These are phyloP conservation scores for Colletotrichum tropicale DNA, from an alignment of 2,329 filamentous ascomycete species.

Conservation along the genomic window DNA sequence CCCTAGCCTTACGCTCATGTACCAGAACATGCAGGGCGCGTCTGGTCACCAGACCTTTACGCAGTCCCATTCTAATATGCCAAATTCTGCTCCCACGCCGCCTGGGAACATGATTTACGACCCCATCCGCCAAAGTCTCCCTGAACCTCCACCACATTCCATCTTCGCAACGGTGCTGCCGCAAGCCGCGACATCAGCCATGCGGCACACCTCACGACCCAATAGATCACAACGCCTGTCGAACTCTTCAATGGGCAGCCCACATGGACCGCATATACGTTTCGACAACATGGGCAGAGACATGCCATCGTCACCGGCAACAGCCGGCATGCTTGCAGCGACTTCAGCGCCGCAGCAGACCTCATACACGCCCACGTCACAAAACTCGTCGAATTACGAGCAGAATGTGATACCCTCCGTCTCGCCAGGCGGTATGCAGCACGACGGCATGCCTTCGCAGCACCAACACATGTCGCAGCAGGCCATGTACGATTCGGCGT, in stretches of 20 bases:
- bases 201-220: constrained; percentile 47
- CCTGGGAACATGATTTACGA: constrained; percentile 66
- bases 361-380: constrained; percentile 45
- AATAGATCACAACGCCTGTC: constrained; percentile 28
- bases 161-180: constrained; percentile 56
- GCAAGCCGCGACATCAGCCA: constrained; percentile 52
- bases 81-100: constrained; percentile 48
- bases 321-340: constrained; percentile 26
- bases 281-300: constrained; percentile 30
- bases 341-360: constrained; percentile 15
- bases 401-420: constrained; percentile 38
- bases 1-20: constrained; percentile 82
- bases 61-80: constrained; percentile 5
- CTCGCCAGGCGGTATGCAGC: constrained; percentile 47
- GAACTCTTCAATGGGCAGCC: constrained; percentile 15
- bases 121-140: constrained; percentile 60
- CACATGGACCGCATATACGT: constrained; percentile 24
- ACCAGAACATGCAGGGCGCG: constrained; percentile 59
- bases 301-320: constrained; percentile 30
- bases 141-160: constrained; percentile 43
- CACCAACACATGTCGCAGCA: constrained; percentile 1
- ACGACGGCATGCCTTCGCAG: constrained; percentile 31
- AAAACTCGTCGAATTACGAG: constrained; percentile 47
- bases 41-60: background rate
- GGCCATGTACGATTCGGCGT: background rate